Percentiles rank a stretch among this genome's conserved stretches.
These are phyloP conservation scores for Euphrasia arctica DNA, from an alignment of 305 asterid genomes.

Conservation along the genomic window DNA sequence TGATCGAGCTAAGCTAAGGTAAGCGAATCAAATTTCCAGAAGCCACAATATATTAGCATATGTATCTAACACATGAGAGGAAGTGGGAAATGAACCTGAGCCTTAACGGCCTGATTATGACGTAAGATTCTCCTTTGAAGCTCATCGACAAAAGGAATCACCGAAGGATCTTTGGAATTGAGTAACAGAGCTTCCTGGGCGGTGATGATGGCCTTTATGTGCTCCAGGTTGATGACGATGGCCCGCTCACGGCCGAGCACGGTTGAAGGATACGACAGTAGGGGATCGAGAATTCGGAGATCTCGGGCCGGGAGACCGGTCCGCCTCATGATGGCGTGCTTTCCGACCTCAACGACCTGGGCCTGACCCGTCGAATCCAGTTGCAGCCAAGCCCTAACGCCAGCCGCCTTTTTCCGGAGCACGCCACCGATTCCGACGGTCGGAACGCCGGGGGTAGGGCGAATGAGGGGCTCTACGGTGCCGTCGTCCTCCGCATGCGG, in stretches of 20 bases:
- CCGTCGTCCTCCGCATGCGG: no score
- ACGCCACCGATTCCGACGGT: conserved; percentile 39
- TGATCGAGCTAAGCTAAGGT: background rate
- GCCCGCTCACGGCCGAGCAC: conserved; percentile 93
- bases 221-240: conserved; percentile 93
- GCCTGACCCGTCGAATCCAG: conserved; percentile 81
- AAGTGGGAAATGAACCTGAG: conserved; percentile 50
- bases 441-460: background rate
- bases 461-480: no score
- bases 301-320: conserved; percentile 98
- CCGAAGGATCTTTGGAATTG: conserved; percentile 88
- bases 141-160: conserved; percentile 82
- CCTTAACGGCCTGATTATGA: conserved; percentile 70
- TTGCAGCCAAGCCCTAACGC: conserved; percentile 78
- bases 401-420: conserved; percentile 77
- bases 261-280: conserved; percentile 85
- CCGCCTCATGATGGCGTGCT: conserved; percentile 91
- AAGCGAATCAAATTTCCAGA: background rate
- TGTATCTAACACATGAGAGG: background rate
- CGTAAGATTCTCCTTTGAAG: conserved; percentile 72
- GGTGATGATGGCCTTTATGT: conserved; percentile 91
- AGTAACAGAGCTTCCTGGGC: conserved; percentile 85
- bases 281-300: conserved; percentile 88
- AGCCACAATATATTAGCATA: background rate
- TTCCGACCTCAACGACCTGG: conserved; percentile 83